Percentiles rank a stretch among this genome's conserved stretches.
Conservation (phyloP, 345 rosid species). For the Bretschneidera sinensis region DNA sequence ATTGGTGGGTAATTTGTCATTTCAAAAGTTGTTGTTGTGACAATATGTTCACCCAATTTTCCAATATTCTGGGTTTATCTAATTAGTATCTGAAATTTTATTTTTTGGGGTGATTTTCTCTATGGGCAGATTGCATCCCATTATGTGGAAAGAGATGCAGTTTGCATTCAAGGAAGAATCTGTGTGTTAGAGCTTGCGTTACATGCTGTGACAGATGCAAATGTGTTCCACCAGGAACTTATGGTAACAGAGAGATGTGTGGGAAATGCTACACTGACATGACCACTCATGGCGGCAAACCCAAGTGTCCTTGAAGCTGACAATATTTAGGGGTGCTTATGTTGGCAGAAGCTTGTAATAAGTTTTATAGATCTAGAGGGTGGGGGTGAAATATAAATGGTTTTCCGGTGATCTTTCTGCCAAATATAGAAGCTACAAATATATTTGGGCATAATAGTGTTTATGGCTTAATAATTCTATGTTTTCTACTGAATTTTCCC, state of each 20-base stretch:
- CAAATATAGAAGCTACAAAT: too few relatives aligned
- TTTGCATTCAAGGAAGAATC: constrained; percentile 58
- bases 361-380: constrained; percentile 6
- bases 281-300: constrained; percentile 58
- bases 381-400: too few relatives aligned
- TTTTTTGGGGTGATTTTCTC: too few relatives aligned
- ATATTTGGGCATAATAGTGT: too few relatives aligned
- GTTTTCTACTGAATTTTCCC: too few relatives aligned
- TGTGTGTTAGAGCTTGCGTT: constrained; percentile 73
- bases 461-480: too few relatives aligned
- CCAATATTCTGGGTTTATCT: too few relatives aligned
- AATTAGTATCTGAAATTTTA: too few relatives aligned
- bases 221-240: constrained; percentile 94
- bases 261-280: constrained; percentile 82
- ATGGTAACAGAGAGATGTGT: constrained; percentile 77
- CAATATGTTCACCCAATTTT: too few relatives aligned
- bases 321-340: constrained; percentile 1
- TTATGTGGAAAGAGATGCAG: constrained; percentile 68
- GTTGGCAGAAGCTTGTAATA: constrained; percentile 6
- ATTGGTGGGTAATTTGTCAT: too few relatives aligned
- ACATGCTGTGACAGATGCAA: constrained; percentile 89
- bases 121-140: constrained; percentile 59
- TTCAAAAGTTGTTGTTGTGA: too few relatives aligned
- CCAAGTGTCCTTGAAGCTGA: constrained; percentile 87
- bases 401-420: constrained; percentile 6